phyloP scores from a whole-genome alignment of 371 early-diverging fungal genomes.

The Vittaforma corneae region DNA sequence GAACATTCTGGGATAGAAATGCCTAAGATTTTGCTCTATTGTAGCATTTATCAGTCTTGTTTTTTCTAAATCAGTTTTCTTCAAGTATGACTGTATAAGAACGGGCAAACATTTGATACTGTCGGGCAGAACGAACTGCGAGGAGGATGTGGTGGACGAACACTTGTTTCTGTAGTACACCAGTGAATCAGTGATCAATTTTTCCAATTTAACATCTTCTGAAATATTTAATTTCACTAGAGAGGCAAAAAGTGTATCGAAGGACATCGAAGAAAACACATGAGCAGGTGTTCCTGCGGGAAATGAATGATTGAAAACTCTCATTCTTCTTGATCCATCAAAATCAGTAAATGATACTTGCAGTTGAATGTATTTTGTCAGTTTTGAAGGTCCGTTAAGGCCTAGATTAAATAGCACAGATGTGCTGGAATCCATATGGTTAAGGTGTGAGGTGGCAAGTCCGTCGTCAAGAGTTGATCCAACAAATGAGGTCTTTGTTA shows the following conservation, averaged over 20 bases:
- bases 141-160: constrained; percentile 39
- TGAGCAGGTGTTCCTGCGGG: constrained; percentile 24
- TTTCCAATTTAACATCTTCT: constrained; percentile 42
- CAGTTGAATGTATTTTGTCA: constrained; percentile 45
- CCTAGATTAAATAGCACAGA: constrained; percentile 42
- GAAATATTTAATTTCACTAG: constrained; percentile 47
- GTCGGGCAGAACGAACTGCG: constrained; percentile 58
- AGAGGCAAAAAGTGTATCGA: constrained; percentile 55
- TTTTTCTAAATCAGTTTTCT: background rate
- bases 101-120: constrained; percentile 55
- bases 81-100: constrained; percentile 41
- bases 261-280: constrained; percentile 40
- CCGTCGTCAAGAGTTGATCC: constrained; percentile 23
- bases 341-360: constrained; percentile 45
- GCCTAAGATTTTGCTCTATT: constrained; percentile 51
- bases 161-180: constrained; percentile 51
- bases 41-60: constrained; percentile 9
- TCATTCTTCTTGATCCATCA: constrained; percentile 34
- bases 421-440: constrained; percentile 28
- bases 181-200: constrained; percentile 40
- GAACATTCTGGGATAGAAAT: constrained; percentile 58
- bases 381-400: constrained; percentile 24
- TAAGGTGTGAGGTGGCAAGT: constrained; percentile 10
- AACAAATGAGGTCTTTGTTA: constrained; percentile 35
- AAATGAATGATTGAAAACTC: constrained; percentile 49